Conservation (phyloP, 1,284 basidiomycete genomes). For the Earliella scabrosa region DNA sequence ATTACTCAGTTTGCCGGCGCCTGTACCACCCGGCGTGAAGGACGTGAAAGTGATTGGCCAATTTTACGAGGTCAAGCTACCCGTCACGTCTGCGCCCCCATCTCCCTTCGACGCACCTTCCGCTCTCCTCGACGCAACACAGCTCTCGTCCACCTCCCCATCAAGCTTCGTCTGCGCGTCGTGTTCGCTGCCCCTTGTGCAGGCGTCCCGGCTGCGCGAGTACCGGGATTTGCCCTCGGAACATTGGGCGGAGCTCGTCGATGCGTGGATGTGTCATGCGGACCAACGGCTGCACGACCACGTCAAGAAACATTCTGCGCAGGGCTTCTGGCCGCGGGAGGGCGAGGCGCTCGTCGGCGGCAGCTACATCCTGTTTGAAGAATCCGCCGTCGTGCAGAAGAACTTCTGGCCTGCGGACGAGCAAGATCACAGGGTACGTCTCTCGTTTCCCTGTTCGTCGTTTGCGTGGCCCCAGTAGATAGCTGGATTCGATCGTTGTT, state of each 20-base stretch:
- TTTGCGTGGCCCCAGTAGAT: background rate
- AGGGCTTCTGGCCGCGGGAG: constrained; percentile 79
- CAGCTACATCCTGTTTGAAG: constrained; percentile 82
- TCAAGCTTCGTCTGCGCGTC: constrained; percentile 72
- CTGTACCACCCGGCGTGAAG: constrained; percentile 62
- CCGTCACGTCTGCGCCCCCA: constrained; percentile 22
- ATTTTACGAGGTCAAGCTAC: constrained; percentile 72
- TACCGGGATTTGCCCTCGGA: constrained; percentile 93
- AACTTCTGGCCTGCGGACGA: constrained; percentile 56
- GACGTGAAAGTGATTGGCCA: constrained; percentile 48
- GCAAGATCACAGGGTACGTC: constrained; percentile 57
- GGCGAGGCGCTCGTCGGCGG: constrained; percentile 83
- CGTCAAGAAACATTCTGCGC: constrained; percentile 63
- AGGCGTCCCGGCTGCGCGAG: constrained; percentile 46
- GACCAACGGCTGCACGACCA: constrained; percentile 83
- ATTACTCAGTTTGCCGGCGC: constrained; percentile 68
- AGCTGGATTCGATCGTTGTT: constrained; percentile 13
- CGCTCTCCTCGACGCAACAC: constrained; percentile 70
- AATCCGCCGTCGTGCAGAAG: constrained; percentile 53
- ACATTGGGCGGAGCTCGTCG: constrained; percentile 96
- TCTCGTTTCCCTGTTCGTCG: constrained; percentile 7
- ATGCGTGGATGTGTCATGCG: constrained; percentile 97
- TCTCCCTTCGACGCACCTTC: constrained; percentile 19
- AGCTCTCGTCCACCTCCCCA: constrained; percentile 56
- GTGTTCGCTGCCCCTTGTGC: constrained; percentile 76